phyloP scores from a whole-genome alignment of 768 basidiomycete species.

The Amanita rubescens region DNA sequence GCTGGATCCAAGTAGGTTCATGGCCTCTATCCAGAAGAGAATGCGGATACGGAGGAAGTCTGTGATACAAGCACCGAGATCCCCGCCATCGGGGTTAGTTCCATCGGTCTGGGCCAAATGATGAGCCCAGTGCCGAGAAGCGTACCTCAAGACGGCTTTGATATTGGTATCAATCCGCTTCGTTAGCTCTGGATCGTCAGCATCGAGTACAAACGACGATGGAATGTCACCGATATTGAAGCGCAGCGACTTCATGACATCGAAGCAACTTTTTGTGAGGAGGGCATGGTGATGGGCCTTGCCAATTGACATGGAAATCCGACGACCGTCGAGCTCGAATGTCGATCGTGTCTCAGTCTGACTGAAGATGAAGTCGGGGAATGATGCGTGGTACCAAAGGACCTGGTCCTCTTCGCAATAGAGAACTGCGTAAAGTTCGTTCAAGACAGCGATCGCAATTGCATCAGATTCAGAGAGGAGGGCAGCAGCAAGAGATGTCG shows the following conservation, averaged over 20 bases:
- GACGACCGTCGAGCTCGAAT: not conserved
- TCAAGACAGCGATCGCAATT: slow-evolving; percentile 7
- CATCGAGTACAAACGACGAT: not conserved
- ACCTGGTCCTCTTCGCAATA: slow-evolving; percentile 11
- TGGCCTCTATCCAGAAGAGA: no score
- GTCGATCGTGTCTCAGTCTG: slow-evolving; percentile 8
- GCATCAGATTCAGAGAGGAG: slow-evolving; percentile 7
- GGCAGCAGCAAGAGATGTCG: slow-evolving; percentile 10
- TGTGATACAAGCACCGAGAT: slow-evolving; percentile 1
- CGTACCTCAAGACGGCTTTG: not conserved
- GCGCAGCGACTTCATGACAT: slow-evolving; percentile 11
- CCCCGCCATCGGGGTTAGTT: not conserved
- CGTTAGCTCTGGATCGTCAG: not conserved
- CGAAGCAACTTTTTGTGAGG: slow-evolving; percentile 14
- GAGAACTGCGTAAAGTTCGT: slow-evolving; percentile 15
- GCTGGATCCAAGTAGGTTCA: no score
- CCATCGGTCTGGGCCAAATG: not conserved
- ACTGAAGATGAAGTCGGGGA: slow-evolving; percentile 16
- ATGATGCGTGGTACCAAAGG: slow-evolving; percentile 18
- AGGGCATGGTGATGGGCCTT: slow-evolving; percentile 4
- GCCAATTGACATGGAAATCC: slow-evolving; percentile 9
- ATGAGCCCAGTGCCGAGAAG: not conserved
- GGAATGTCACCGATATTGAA: not conserved
- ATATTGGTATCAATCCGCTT: not conserved
- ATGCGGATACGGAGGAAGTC: no score